A percentile compares a stretch with the other conserved stretches of the same genome.
Evolutionary conservation across 73 alveolate genomes (phyloP).

Genomic region (Blepharisma japonicum): DNA sequence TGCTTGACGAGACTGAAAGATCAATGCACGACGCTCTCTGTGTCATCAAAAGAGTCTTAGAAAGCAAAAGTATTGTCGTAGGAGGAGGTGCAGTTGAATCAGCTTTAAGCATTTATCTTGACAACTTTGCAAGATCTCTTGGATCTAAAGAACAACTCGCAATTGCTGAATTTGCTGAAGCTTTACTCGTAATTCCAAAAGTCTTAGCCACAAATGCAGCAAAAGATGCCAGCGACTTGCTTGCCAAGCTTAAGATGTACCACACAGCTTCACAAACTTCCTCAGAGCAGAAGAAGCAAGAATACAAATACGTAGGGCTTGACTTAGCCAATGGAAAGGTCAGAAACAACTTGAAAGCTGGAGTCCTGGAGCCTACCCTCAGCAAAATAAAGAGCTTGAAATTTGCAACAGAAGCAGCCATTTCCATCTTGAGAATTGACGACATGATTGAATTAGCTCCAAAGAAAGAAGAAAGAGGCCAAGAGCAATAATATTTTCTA

Average conservation of each 20-base stretch:
- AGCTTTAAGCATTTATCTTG: slow-evolving; percentile 91
- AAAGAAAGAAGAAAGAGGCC: background rate
- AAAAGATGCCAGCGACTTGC: slow-evolving; percentile 8
- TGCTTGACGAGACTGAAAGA: slow-evolving; percentile 95
- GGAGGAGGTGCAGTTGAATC: slow-evolving; percentile 99
- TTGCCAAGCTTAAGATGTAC: background rate
- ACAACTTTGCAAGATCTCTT: slow-evolving; percentile 66
- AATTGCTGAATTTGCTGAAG: slow-evolving; percentile 94
- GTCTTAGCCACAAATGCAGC: slow-evolving; percentile 98
- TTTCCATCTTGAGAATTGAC: slow-evolving; percentile 94
- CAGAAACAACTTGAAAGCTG: slow-evolving; percentile 92
- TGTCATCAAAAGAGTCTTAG: slow-evolving; percentile 96
- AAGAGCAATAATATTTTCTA: too few relatives aligned
- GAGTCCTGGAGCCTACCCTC: slow-evolving; percentile 97
- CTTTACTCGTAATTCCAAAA: slow-evolving; percentile 94
- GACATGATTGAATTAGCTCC: slow-evolving; percentile 76
- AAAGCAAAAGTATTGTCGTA: slow-evolving; percentile 80
- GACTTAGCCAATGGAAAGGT: slow-evolving; percentile 91
- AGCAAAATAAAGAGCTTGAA: slow-evolving; percentile 85
- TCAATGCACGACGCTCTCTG: slow-evolving; percentile 95
- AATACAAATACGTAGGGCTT: slow-evolving; percentile 54
- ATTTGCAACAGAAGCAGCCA: slow-evolving; percentile 98
- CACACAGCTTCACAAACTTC: background rate
- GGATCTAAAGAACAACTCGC: slow-evolving; percentile 97
- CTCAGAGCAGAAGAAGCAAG: background rate